Evolutionary conservation across 805 yeast species (phyloP), one percentile per base, ranked within the genome.

Genomic region (Lachancea dasiensis): DNA sequence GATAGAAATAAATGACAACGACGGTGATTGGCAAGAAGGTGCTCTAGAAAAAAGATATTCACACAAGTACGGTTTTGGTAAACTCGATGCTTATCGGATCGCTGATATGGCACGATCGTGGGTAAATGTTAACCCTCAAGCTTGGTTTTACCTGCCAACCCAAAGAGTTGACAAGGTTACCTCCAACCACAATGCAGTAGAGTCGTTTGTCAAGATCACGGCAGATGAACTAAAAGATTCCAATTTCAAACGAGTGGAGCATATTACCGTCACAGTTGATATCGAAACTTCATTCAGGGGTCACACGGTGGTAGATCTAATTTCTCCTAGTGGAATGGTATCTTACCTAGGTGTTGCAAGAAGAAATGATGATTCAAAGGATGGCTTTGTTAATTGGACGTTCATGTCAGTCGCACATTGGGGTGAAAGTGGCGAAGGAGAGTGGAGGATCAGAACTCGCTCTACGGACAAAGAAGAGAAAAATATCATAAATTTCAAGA

Each of bases 391-490:
- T 4, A 69, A 82, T 48, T 92, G 98, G 98, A 83, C 85, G 1
- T 92, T 92, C 55, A 86, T 89, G 86, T 75, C 90, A 8, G 97
- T 92, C n/a, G 97, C 95, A 1, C 97, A 92, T 58, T 92, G 97
- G 97, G 96, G 96, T 27, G 97, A 90, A 58, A 89, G 81, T 49
- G 90, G 89, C 2, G 61, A 61, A 18, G 99, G 99, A 8, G 76
- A 72, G 4, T 92, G 98, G 98, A 76, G 61, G 25, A 50, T 92
- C 14, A 75, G 70, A 46, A 89, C 89, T 2, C 52, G 58, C n/a
- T 71, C 73, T 34, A 61, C 63, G 26, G 60, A 56, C 14, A 65
- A 58, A 6, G 60, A 52, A 1, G 64, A 66, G 39, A 53, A 56
- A 2, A 58, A 70, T 2, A 62, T 52, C 1, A n/a, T n/a, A n/a